Evolutionary conservation across 805 yeast genomes (phyloP).

Genomic region (Nakazawaea populi): DNA sequence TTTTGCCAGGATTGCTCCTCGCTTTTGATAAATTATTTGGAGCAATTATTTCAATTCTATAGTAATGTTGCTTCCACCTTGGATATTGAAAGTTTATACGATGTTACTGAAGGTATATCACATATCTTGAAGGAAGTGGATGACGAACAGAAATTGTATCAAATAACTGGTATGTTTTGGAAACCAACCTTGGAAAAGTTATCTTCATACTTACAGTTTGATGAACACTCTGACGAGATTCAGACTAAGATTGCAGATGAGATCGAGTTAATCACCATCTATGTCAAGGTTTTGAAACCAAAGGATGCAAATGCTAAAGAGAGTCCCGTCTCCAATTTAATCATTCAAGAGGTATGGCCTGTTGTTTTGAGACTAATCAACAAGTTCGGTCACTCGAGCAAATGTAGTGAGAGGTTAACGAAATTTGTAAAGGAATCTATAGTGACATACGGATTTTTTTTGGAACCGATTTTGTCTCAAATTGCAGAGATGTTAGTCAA

Average conservation of each 20-base stretch:
- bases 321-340: constrained; percentile 48
- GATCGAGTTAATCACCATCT: constrained; percentile 61
- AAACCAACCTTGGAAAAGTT: constrained; percentile 54
- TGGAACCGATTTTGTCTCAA: constrained; percentile 53
- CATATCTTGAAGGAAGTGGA: constrained; percentile 67
- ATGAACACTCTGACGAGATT: constrained; percentile 25
- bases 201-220: constrained; percentile 13
- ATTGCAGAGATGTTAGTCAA: constrained; percentile 61
- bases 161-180: constrained; percentile 57
- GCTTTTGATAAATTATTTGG: constrained; percentile 58
- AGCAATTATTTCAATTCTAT: constrained; percentile 73
- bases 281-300: constrained; percentile 51
- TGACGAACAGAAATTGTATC: constrained; percentile 39
- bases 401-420: constrained; percentile 68
- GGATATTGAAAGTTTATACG: constrained; percentile 66
- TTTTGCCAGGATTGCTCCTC: constrained; percentile 87
- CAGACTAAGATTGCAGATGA: constrained; percentile 58
- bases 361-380: constrained; percentile 39
- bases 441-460: constrained; percentile 52
- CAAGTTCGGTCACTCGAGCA: constrained; percentile 51
- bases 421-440: constrained; percentile 63
- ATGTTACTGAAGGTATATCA: constrained; percentile 85
- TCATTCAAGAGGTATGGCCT: constrained; percentile 56
- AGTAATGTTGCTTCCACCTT: constrained; percentile 45
- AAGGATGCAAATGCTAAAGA: constrained; percentile 27